Evolutionary conservation across 164 flowering plant species (phyloP), one percentile per base, ranked within the genome.

Genomic region (Echeveria elegans): DNA sequence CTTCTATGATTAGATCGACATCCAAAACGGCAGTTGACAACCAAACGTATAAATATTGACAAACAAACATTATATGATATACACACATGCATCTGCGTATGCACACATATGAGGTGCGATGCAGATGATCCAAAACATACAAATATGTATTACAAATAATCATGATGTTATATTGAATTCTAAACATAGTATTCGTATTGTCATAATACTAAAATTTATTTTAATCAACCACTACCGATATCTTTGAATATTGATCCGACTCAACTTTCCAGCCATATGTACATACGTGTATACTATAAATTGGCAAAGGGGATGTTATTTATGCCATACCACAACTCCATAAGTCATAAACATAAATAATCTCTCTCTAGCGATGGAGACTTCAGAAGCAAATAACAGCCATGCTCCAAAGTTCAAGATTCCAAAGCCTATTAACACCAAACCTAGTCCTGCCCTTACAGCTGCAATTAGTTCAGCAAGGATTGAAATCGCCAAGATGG

Each of bases 381-480:
- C 61, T 56, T 28, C 32, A 15, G 19, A 56, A 28, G 59, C 5
- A 23, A 29, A 53, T 4, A 26, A 53, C 60, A 26, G 16, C 60
- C 60, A 53, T 53, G 60, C 30, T 9, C 61, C 19, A 0, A 56
- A 56, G 61, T 56, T 56, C 61, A 56, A 56, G 61, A 16, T 37
- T 61, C 75, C 68, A 5, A 62, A 62, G 48, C 70, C 75, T 19
- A 66, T 73, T 41, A 28, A 61, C 41, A 75, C 71, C 6, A 2
- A 5, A 29, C 61, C 34, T 12, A 56, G 61, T 28, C 32, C 61
- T 56, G 32, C 31, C 8, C 9, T 56, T 56, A 56, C 61, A 11
- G 32, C 31, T 14, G 61, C 61, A 26, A 28, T 56, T 15, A 56
- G 32, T 56, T 14, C 61, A 19, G 32, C 61, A 28, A 56, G 61